Percentiles rank a stretch among this genome's conserved stretches.
phyloP scores from a whole-genome alignment of 2,329 filamentous ascomycete genomes.

The Alternaria atra region DNA sequence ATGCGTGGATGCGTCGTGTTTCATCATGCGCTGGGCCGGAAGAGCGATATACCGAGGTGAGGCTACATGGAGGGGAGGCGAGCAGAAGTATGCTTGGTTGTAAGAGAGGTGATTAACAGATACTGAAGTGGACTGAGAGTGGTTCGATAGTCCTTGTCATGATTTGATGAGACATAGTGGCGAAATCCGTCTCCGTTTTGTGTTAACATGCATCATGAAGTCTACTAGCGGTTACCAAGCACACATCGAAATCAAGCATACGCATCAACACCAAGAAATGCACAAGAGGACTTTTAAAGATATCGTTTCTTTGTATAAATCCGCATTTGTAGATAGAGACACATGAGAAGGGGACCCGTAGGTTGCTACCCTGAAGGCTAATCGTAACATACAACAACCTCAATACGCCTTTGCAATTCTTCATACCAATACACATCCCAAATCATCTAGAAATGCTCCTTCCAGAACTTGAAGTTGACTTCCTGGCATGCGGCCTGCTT shows the following conservation, averaged over 20 bases:
- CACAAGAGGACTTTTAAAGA: neutral
- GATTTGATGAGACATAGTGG: neutral
- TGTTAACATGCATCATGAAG: neutral
- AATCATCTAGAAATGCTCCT: slow-evolving; percentile 75
- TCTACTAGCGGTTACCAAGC: neutral
- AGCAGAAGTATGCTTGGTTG: neutral
- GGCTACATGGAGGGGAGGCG: neutral
- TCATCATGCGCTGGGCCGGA: slow-evolving; percentile 2
- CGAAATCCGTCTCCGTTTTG: neutral
- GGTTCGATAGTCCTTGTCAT: slow-evolving; percentile 1
- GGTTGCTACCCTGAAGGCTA: slow-evolving; percentile 11
- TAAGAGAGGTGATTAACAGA: neutral
- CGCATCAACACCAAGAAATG: neutral
- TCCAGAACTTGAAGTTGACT: slow-evolving; percentile 97
- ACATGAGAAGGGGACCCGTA: slow-evolving; percentile 14
- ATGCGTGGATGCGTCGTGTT: neutral
- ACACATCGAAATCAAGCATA: neutral
- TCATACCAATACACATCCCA: neutral
- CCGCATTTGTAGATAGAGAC: neutral
- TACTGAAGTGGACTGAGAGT: slow-evolving; percentile 4
- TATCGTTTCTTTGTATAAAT: neutral
- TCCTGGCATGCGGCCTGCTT: slow-evolving; percentile 76
- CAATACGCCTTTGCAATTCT: neutral
- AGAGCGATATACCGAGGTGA: neutral
- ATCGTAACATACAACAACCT: slow-evolving; percentile 10